Conservation (phyloP, 805 yeast genomes). For the Wickerhamomyces chaumierensis region DNA sequence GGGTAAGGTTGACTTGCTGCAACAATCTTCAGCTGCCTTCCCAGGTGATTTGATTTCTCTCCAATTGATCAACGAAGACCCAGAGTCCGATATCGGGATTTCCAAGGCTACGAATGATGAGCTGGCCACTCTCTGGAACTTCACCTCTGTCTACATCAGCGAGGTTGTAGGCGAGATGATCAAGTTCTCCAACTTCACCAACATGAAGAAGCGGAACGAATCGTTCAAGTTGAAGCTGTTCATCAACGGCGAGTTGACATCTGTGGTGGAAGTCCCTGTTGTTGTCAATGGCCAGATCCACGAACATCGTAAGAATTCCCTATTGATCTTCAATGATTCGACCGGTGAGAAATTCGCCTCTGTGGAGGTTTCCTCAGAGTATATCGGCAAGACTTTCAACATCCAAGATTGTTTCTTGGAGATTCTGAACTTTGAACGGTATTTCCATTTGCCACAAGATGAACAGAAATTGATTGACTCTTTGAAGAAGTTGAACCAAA, state of each 20-base stretch:
- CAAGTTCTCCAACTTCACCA: conserved; percentile 44
- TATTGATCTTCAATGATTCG: conserved; percentile 29
- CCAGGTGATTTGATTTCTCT: conserved; percentile 24
- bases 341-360: conserved; percentile 31
- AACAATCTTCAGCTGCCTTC: conserved; percentile 15
- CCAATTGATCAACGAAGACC: conserved; percentile 42
- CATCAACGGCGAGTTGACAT: conserved; percentile 52
- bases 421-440: conserved; percentile 40
- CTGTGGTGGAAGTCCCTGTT: conserved; percentile 42
- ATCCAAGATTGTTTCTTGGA: conserved; percentile 42
- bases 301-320: conserved; percentile 36
- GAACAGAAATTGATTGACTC: conserved; percentile 35
- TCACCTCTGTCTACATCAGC: conserved; percentile 59
- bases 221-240: conserved; percentile 43
- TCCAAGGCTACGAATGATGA: conserved; percentile 59
- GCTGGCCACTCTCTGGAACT: conserved; percentile 46
- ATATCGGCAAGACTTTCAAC: conserved; percentile 59
- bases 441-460: conserved; percentile 24
- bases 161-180: conserved; percentile 68
- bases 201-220: conserved; percentile 38
- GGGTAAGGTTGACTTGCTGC: conserved; percentile 32
- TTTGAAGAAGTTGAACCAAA: conserved; percentile 38
- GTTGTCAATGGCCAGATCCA: conserved; percentile 34
- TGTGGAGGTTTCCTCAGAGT: conserved; percentile 45
- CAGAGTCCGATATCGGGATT: conserved; percentile 40